Conservation (phyloP, 176 grass and related monocot genomes). For the Pontederia paniculata region DNA sequence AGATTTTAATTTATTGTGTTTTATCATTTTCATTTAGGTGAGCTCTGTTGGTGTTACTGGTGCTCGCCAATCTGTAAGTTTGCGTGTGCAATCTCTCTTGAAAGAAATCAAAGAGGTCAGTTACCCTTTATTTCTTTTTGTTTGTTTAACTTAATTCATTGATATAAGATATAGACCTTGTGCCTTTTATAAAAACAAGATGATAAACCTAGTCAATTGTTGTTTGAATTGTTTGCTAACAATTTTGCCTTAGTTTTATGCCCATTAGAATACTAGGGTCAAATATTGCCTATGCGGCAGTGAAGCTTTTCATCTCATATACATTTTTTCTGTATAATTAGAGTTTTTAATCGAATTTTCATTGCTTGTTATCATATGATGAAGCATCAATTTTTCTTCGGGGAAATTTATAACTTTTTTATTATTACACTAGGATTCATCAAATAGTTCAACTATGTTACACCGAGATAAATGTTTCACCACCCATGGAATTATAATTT, state of each 20-base stretch:
- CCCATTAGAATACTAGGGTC: neutral
- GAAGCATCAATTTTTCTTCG: no score
- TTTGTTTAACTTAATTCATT: neutral
- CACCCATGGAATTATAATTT: neutral
- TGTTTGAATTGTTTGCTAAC: neutral
- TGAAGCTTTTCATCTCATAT: neutral
- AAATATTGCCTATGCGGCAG: no score
- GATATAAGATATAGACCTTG: neutral
- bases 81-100: conserved; percentile 73
- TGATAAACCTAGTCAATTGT: neutral
- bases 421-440: no score
- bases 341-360: no score
- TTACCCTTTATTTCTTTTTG: neutral
- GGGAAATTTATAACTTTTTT: no score
- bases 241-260: no score
- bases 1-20: neutral
- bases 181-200: neutral
- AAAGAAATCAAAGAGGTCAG: conserved; percentile 83
- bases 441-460: no score
- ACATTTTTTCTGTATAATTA: no score
- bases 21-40: conserved; percentile 40
- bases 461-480: no score
- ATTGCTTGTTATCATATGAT: no score
- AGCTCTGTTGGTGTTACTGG: conserved; percentile 93
- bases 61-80: conserved; percentile 53